Conservation (phyloP, 176 grass and related monocot species). For the Carex littledalei region DNA sequence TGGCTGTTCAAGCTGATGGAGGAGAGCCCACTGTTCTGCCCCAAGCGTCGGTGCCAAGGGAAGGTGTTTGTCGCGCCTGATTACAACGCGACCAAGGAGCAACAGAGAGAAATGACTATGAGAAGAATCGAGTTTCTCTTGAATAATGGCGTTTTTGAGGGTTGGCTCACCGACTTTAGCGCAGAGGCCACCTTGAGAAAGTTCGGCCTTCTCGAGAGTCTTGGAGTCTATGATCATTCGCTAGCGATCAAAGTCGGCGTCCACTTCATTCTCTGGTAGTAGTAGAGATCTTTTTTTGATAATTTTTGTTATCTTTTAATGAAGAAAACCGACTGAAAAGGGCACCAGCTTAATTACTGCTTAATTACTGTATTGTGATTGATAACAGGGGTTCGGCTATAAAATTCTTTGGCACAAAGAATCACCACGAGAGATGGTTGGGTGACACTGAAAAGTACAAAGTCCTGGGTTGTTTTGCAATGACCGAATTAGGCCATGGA, state of each 20-base stretch:
- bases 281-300: conserved; percentile 27
- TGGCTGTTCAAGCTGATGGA: conserved; percentile 62
- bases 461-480: conserved; percentile 91
- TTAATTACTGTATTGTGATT: conserved; percentile 13
- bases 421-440: conserved; percentile 94
- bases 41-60: conserved; percentile 19
- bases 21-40: conserved; percentile 65
- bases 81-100: conserved; percentile 62
- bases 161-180: conserved; percentile 54
- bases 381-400: conserved; percentile 71
- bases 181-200: conserved; percentile 34
- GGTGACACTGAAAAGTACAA: conserved; percentile 83
- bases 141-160: conserved; percentile 46
- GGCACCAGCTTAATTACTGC: not conserved
- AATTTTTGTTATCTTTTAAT: not conserved
- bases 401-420: conserved; percentile 89
- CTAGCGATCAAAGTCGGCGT: conserved; percentile 69
- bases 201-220: conserved; percentile 50
- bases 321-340: not conserved
- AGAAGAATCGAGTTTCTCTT: conserved; percentile 45
- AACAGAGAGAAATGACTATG: conserved; percentile 64
- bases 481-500: conserved; percentile 97
- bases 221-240: conserved; percentile 70
- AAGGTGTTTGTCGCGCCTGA: conserved; percentile 55
- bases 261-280: conserved; percentile 87